Evolutionary conservation across 805 yeast species (phyloP), one percentile per base, ranked within the genome.

Genomic region (Pichia scutulata): DNA sequence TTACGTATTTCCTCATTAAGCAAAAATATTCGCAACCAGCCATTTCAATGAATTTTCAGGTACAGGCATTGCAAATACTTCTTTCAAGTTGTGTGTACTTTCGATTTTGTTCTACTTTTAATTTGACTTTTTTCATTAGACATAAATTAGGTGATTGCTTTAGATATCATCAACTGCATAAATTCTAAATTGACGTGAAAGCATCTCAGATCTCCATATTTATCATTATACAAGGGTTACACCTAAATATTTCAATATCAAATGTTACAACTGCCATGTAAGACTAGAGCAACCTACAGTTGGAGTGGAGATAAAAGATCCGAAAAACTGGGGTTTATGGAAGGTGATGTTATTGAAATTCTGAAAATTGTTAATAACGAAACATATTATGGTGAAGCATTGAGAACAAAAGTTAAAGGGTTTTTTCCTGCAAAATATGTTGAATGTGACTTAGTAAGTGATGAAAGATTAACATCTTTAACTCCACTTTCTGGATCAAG

Each of bases 291-390:
- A 10, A 77, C 78, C 39, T 92, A 86, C 63, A 88, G 96, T 23
- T 90, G 97, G 97, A 83, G 97, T 21, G 98, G 97, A 16, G 89
- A 89, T 60, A 81, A 86, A 60, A 86, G 82, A 49, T 85, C 86
- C 43, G 52, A 56, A 47, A 97, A 93, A 62, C 73, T 93, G 41
- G 98, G 98, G 0, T 93, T 93, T 64, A 76, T 90, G 21, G 98
- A 93, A 68, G 96, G 95, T 46, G 98, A 93, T 62, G 71, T 87
- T 46, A 87, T 93, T 58, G 96, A 89, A 55, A 95, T 93, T 5
- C 46, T 56, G 4, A 77, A 82, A 47, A 74, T 81, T 52, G 87
- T 92, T 4, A 95, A 93, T 62, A 96, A 95, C 19, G 82, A 82
- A 60, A 89, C 96, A 95, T 89, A 92, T 85, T 86, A 81, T 59